Percentiles rank a stretch among this genome's conserved stretches.
These are phyloP conservation scores for Podospora pseudoanserina DNA, from an alignment of 495 filamentous ascomycete genomes.

Conservation along the genomic window DNA sequence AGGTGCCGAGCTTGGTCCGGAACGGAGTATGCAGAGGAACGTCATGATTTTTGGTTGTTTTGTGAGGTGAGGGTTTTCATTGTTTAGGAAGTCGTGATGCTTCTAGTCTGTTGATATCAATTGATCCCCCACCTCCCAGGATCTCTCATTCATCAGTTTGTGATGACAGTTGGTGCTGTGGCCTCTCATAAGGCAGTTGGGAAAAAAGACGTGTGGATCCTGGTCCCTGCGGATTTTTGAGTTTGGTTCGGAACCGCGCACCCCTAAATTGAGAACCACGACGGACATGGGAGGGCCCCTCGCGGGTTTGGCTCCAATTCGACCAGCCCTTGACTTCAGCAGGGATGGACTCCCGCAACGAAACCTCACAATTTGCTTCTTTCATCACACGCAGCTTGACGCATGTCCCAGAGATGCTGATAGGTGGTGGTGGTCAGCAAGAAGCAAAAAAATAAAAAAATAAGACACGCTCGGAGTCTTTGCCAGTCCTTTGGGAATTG, in stretches of 20 bases:
- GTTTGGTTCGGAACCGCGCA: slow-evolving; percentile 17
- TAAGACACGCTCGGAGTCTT: neutral
- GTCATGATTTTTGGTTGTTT: neutral
- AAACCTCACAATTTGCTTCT: slow-evolving; percentile 17
- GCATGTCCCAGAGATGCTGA: neutral
- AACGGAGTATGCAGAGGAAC: neutral
- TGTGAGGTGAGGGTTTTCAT: neutral
- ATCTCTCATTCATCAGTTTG: neutral
- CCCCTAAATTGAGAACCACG: slow-evolving; percentile 13
- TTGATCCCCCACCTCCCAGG: neutral
- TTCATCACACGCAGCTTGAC: neutral
- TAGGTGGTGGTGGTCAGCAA: neutral
- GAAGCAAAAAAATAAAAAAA: neutral
- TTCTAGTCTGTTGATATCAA: neutral
- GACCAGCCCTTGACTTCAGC: slow-evolving; percentile 7
- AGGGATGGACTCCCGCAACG: slow-evolving; percentile 10
- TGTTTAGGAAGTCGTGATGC: neutral
- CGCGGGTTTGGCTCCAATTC: slow-evolving; percentile 12
- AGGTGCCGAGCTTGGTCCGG: neutral
- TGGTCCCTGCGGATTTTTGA: slow-evolving; percentile 1
- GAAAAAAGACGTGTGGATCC: slow-evolving; percentile 1
- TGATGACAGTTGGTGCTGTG: neutral
- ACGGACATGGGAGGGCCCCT: neutral
- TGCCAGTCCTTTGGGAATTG: neutral
- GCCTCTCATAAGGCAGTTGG: neutral